Base-by-base conservation (phyloP, 192 early-diverging fungal genomes). In the Backusella parvicylindrica region DNA sequence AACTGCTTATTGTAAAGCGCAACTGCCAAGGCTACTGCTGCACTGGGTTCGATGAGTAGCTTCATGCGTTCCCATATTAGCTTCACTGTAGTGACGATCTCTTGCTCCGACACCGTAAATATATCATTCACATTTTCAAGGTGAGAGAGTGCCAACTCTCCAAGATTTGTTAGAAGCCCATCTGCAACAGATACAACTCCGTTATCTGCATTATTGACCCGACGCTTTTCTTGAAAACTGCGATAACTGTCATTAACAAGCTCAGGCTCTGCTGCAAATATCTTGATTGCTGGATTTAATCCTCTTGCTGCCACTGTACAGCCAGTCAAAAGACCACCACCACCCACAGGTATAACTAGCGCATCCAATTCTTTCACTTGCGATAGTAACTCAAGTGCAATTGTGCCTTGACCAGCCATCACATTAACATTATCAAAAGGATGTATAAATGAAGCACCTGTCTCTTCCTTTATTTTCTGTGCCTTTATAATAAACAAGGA, bases 351-450 rank as follows among this genome's bases (percentile, higher is more conserved):
- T 43, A 88, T 77, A 38, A 89, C 79, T 1, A 89, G 41, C 3
- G 79, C 77, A 72, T 89, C 88, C 30, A 89, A 74, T 28, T 83
- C 76, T 40, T 65, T 53, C 7, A 76, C 70, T 77, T 89, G 88
- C 0, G 77, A 30, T 23, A 89, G 26, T 3, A 89, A 68, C 64
- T 89, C 88, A 12, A 89, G 35, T 49, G 75, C 78, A n/a, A 85
- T 64, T 9, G 88, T 89, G 7, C 88, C 88, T 35, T 89, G 88
- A 9, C 88, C 88, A 41, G 88, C 81, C 70, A 89, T 89, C 16
- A 89, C 83, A 60, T 73, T 60, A 12, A 73, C 68, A 43, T 89
- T 69, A 32, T 89, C 75, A 53, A 79, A 89, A 15, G 88, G 88
- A 43, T 86, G 86, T 12, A 89, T 80, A 33, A 89, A 78, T 2